phyloP scores from a whole-genome alignment of 805 yeast genomes.

The Kodamaea nitidulidarum region DNA sequence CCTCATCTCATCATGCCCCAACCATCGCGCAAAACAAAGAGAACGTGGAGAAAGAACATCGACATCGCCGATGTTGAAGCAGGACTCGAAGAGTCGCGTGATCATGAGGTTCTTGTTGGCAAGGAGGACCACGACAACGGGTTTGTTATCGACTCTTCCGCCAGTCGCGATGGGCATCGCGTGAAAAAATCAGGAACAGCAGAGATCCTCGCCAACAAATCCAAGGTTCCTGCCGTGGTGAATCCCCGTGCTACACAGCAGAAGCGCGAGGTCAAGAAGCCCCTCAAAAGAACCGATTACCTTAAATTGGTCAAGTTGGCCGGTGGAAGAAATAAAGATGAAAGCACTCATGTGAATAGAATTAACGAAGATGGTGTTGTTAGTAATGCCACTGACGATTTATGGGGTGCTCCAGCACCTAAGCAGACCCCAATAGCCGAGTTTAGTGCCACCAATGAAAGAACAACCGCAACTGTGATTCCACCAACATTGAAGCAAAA shows the following conservation, averaged over 20 bases:
- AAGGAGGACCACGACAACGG: slow-evolving; percentile 44
- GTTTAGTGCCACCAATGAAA: slow-evolving; percentile 16
- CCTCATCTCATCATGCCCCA: slow-evolving; percentile 36
- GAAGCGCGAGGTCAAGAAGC: slow-evolving; percentile 33
- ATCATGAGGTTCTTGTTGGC: slow-evolving; percentile 54
- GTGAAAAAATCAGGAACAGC: slow-evolving; percentile 50
- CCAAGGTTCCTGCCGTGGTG: slow-evolving; percentile 68
- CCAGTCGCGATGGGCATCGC: slow-evolving; percentile 18
- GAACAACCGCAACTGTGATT: slow-evolving; percentile 42
- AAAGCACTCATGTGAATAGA: slow-evolving; percentile 46
- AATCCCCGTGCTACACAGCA: slow-evolving; percentile 10
- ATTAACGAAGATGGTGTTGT: slow-evolving; percentile 57
- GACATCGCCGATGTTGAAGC: slow-evolving; percentile 76
- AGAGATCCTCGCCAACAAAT: slow-evolving; percentile 67
- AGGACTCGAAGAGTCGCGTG: slow-evolving; percentile 66
- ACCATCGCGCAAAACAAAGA: slow-evolving; percentile 86
- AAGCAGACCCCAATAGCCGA: slow-evolving; percentile 15
- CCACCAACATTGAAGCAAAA: slow-evolving; percentile 53
- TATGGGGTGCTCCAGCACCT: slow-evolving; percentile 54
- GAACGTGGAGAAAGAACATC: slow-evolving; percentile 89
- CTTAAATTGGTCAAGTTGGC: slow-evolving; percentile 68
- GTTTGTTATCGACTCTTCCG: slow-evolving; percentile 41
- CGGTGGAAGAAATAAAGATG: slow-evolving; percentile 60
- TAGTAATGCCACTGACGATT: slow-evolving; percentile 42
- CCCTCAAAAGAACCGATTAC: slow-evolving; percentile 61